Conservation (phyloP, 1,284 basidiomycete species). For the Cutaneotrichosporon dermatis region DNA sequence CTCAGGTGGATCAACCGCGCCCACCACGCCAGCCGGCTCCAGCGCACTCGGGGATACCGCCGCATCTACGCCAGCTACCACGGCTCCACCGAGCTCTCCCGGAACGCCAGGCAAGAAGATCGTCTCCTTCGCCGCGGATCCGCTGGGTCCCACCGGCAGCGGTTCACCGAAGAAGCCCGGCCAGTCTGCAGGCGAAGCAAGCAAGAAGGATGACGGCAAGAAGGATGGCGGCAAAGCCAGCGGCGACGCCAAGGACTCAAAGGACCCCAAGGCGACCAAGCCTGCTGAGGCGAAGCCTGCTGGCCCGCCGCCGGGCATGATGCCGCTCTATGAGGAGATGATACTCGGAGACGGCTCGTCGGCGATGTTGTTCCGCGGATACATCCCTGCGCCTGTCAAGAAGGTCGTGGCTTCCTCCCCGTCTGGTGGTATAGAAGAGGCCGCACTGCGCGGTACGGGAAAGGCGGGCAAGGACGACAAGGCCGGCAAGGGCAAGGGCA, state of each 20-base stretch:
- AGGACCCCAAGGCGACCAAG: background rate
- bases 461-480: background rate
- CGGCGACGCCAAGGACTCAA: background rate
- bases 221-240: background rate
- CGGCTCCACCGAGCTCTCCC: background rate
- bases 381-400: background rate
- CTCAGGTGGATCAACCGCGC: background rate
- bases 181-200: too few species aligned
- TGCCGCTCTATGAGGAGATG: background rate
- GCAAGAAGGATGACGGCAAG: background rate
- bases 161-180: too few species aligned
- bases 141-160: background rate
- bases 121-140: too few species aligned
- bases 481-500: background rate
- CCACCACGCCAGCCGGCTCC: background rate
- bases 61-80: background rate
- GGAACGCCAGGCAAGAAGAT: background rate
- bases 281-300: background rate
- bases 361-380: conserved; percentile 1
- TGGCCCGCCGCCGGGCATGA: background rate
- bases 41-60: background rate
- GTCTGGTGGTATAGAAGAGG: too few species aligned
- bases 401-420: too few species aligned
- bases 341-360: background rate
- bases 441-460: too few species aligned